Evolutionary conservation across 768 basidiomycete genomes (phyloP).

Genomic region (Podaxis rugospora): DNA sequence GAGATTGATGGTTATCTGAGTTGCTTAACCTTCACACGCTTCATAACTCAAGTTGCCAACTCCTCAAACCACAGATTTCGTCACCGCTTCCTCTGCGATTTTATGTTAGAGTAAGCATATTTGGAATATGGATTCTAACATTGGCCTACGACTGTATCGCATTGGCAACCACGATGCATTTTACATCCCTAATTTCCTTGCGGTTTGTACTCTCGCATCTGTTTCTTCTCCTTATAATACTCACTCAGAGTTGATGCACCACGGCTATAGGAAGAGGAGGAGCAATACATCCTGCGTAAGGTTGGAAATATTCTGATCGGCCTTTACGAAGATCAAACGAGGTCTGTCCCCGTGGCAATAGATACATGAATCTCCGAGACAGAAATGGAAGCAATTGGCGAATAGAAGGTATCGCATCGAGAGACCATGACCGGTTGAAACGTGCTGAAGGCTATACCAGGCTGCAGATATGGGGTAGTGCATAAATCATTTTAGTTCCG

Average conservation of each 20-base stretch:
- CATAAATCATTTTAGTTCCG: not conserved
- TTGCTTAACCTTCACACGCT: too few species aligned
- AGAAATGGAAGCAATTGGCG: slow-evolving; percentile 73
- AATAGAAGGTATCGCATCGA: slow-evolving; percentile 53
- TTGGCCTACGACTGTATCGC: slow-evolving; percentile 16
- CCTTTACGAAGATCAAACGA: not conserved
- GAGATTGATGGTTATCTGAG: too few species aligned
- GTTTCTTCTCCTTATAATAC: not conserved
- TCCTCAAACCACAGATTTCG: not conserved
- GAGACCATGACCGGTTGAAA: not conserved
- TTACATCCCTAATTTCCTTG: slow-evolving; percentile 78
- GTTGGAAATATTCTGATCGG: slow-evolving; percentile 31
- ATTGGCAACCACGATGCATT: slow-evolving; percentile 40
- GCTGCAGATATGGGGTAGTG: slow-evolving; percentile 68
- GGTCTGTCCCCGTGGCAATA: slow-evolving; percentile 22
- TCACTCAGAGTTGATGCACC: not conserved
- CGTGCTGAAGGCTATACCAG: slow-evolving; percentile 28
- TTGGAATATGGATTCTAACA: not conserved
- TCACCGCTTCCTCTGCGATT: not conserved
- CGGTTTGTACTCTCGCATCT: slow-evolving; percentile 29
- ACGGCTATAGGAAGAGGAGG: slow-evolving; percentile 52
- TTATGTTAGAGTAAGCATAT: not conserved
- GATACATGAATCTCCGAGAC: slow-evolving; percentile 77
- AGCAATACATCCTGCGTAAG: slow-evolving; percentile 73
- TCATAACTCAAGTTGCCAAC: too few species aligned